Conservation (phyloP, 192 early-diverging fungal species). For the Backusella macrospora region DNA sequence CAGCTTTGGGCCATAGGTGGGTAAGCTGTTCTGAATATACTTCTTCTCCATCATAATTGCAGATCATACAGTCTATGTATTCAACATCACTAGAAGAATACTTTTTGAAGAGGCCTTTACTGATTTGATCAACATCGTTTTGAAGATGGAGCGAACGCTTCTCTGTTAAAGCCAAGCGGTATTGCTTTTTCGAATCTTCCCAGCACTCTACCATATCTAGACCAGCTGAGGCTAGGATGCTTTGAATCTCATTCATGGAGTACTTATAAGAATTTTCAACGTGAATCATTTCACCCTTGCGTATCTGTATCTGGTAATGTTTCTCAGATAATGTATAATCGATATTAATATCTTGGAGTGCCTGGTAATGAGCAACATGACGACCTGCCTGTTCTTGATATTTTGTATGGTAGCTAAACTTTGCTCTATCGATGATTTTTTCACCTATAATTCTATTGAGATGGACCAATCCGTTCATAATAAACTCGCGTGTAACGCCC, state of each 20-base stretch:
- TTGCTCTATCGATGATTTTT: conserved; percentile 50
- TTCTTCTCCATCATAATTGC: neutral
- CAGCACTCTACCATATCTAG: conserved; percentile 54
- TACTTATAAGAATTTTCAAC: conserved; percentile 93
- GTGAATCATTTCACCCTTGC: conserved; percentile 81
- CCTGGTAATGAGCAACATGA: conserved; percentile 79
- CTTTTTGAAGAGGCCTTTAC: neutral
- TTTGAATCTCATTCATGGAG: conserved; percentile 52
- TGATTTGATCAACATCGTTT: neutral
- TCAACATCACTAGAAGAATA: neutral
- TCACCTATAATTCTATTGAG: conserved; percentile 69
- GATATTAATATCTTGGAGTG: conserved; percentile 52
- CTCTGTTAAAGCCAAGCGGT: conserved; percentile 58
- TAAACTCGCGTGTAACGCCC: conserved; percentile 78
- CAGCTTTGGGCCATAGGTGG: conserved; percentile 17
- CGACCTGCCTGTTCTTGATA: conserved; percentile 78
- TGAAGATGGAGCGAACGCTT: conserved; percentile 57
- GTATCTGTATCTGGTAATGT: conserved; percentile 41
- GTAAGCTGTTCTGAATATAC: neutral
- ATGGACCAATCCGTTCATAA: conserved; percentile 84
- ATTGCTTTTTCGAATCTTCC: conserved; percentile 55
- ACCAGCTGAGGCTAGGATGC: conserved; percentile 51
- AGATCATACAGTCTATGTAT: neutral
- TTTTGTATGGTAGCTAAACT: conserved; percentile 73
- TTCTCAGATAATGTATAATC: conserved; percentile 39